phyloP scores from a whole-genome alignment of 192 early-diverging fungal species.

The Podila epicladia region DNA sequence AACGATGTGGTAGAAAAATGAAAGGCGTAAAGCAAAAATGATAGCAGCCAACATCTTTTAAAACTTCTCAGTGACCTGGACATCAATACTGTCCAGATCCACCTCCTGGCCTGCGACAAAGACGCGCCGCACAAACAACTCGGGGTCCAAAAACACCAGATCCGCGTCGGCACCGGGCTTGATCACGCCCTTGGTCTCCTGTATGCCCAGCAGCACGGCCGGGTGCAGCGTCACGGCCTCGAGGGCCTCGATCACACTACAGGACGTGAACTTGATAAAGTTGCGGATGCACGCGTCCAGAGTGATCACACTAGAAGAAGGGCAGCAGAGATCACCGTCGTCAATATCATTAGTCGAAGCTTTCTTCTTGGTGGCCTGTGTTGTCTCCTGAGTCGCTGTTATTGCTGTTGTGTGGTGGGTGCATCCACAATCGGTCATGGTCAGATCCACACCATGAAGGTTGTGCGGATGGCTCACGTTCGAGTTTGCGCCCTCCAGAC shows the following conservation, averaged over 20 bases:
- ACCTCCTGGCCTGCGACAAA: slow-evolving; percentile 77
- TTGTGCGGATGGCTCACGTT: not conserved
- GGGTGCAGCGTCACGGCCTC: slow-evolving; percentile 86
- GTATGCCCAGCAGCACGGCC: slow-evolving; percentile 78
- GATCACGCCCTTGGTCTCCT: slow-evolving; percentile 76
- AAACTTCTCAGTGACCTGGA: slow-evolving; percentile 17
- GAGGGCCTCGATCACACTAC: slow-evolving; percentile 78
- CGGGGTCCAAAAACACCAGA: slow-evolving; percentile 75
- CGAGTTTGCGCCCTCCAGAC: not conserved
- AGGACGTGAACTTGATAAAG: slow-evolving; percentile 81
- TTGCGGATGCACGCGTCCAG: slow-evolving; percentile 81
- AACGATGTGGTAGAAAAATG: not conserved
- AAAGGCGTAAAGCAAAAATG: not conserved
- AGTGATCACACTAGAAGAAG: slow-evolving; percentile 62
- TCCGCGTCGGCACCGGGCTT: slow-evolving; percentile 80
- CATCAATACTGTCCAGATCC: slow-evolving; percentile 27
- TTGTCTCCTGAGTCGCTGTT: not conserved
- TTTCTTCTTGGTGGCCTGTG: not conserved
- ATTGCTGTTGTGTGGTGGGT: not conserved
- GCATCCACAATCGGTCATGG: slow-evolving; percentile 27
- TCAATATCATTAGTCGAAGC: slow-evolving; percentile 17
- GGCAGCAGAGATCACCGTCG: slow-evolving; percentile 48
- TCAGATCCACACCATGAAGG: not conserved
- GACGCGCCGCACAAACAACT: slow-evolving; percentile 69
- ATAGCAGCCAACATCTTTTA: not conserved